Base-by-base conservation (phyloP, 768 basidiomycete genomes). In the Kwoniella botswanensis region DNA sequence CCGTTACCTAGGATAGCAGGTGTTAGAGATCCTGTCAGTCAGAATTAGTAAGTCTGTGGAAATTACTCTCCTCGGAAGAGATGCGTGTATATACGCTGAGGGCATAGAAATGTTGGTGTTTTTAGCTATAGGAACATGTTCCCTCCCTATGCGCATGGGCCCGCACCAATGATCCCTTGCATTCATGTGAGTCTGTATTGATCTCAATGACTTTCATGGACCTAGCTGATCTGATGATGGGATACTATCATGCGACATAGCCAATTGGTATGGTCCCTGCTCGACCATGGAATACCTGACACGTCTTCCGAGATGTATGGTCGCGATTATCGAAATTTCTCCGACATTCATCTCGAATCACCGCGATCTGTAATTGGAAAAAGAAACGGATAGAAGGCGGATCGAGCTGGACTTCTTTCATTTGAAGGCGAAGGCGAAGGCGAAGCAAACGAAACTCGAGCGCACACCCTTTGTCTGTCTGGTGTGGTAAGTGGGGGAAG, bases 11-110 rank as follows among this genome's bases (percentile, higher is more conserved):
- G 67, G n/a, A 69, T 69, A 18, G 60, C 54, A 42, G 67, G 67
- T 22, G 67, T 63, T 13, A 61, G 67, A 46, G 67, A 69, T 57
- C 67, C 67, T 18, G 41, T 69, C 12, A 69, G 52, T 44, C 21
- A 22, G 41, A 61, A 62, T 29, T 69, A 69, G 67, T 68, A 41
- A 60, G 67, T 67, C 10, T 22, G n/a, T 9, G 12, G 11, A 46
- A 3, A 1, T 3, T 52, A 0, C 26, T 6, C 22, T 29, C 15
- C 29, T 24, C 15, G 58, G 9, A 35, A 35, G 35, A 35, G 35
- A 35, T 12, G 12, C 9, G 9, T 60, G 3, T 17, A 29, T 29
- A 17, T 60, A 11, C 18, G 43, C 43, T 63, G 43, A 50, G 21
- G 1, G 5, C 35, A 9, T 55, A 22, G 22, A 13, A 3, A 50